phyloP scores from a whole-genome alignment of 345 rosid species.

The Pugionium dolabratum region DNA sequence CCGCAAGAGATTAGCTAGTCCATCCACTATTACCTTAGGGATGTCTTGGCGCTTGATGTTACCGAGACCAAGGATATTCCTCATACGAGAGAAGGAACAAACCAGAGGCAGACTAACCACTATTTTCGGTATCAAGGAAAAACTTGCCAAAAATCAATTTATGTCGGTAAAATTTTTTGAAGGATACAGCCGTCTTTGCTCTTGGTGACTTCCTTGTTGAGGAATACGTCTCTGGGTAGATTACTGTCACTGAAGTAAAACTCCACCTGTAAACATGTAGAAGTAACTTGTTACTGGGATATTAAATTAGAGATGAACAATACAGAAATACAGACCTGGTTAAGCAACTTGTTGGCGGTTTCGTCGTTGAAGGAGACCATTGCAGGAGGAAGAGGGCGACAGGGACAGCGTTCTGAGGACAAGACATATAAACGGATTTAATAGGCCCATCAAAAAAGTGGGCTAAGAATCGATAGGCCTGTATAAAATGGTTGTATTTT shows the following conservation, averaged over 20 bases:
- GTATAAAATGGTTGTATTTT: not conserved
- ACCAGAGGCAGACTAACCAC: slow-evolving; percentile 50
- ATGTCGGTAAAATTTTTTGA: too few species aligned
- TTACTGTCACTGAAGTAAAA: slow-evolving; percentile 51
- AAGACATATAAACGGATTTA: not conserved
- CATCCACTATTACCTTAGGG: slow-evolving; percentile 20
- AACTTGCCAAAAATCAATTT: not conserved
- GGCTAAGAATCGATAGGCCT: slow-evolving; percentile 3
- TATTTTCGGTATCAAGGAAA: slow-evolving; percentile 29
- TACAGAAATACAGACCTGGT: slow-evolving; percentile 20
- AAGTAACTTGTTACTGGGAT: not conserved
- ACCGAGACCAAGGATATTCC: slow-evolving; percentile 44
- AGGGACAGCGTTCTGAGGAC: too few species aligned
- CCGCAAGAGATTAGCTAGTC: slow-evolving; percentile 39
- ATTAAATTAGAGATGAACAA: not conserved
- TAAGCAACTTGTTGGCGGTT: slow-evolving; percentile 26
- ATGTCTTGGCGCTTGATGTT: slow-evolving; percentile 36
- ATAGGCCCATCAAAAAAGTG: not conserved
- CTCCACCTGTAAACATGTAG: slow-evolving; percentile 34
- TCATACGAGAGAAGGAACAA: slow-evolving; percentile 50
- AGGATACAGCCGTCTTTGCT: slow-evolving; percentile 42
- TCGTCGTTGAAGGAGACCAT: slow-evolving; percentile 35
- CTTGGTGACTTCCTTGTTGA: slow-evolving; percentile 29
- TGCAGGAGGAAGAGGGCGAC: not conserved
- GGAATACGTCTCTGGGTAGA: slow-evolving; percentile 42